Evolutionary conservation across 176 grass and related monocot genomes (phyloP), one percentile per base, ranked within the genome.

Genomic region (Eragrostis curvula): DNA sequence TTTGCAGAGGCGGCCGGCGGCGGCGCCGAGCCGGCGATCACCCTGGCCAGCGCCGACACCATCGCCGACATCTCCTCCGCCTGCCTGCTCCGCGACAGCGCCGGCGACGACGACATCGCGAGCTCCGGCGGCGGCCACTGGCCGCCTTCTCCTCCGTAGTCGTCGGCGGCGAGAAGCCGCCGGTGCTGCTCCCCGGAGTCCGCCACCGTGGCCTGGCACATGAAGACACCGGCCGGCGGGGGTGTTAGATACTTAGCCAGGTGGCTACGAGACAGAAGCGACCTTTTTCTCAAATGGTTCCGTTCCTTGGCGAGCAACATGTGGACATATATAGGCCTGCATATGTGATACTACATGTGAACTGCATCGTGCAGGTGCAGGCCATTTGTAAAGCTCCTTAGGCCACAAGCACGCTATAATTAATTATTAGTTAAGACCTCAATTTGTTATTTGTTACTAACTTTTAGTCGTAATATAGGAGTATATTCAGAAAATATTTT

Each of bases 11-110:
- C 42, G 23, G 12, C 59, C 39, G 79, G 48, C 43, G 25, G 51
- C 32, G 32, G 32, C 75, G 18, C n/a, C 43, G 36, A 57, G 8
- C 95, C 95, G 1, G 88, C 69, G 18, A 92, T 78, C 29, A 97
- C 95, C 44, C 16, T 70, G 5, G 89, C 60, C 20, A 97, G 79
- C 64, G 89, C 92, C 8, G 91, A 86, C 24, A 97, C 94, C 89
- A 97, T 97, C 21, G 73, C 53, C 28, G 89, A 90, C 89, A 90
- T 97, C 87, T 97, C 94, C 46, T 41, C 75, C 27, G 77, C 89
- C 67, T 94, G 81, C 23, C 92, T 79, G 46, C 66, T 40, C 61
- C 73, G 52, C 78, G 77, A 87, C 80, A 87, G 39, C 84, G 73
- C 59, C 57, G 56, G 4, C 7, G 46, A 20, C 14, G 28, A 5